phyloP scores from a whole-genome alignment of 2,329 filamentous ascomycete species.

The Sporothrix dimorphospora region DNA sequence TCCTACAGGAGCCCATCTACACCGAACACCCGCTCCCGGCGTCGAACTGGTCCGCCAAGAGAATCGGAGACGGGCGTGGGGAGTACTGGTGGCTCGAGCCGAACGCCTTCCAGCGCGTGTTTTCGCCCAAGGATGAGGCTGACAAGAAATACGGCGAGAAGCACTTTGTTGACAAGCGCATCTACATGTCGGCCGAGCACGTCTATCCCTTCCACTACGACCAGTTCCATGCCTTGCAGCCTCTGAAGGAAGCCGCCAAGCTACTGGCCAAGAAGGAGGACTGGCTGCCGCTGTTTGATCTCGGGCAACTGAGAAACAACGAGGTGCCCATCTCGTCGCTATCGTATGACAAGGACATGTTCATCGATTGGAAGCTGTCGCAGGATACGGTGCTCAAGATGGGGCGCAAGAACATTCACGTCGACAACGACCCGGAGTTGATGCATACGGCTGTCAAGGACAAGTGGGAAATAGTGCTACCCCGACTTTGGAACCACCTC shows the following conservation, averaged over 20 bases:
- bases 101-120: neutral
- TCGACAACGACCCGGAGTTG: neutral
- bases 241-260: slow-evolving; percentile 25
- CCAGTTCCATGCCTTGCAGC: slow-evolving; percentile 30
- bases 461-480: slow-evolving; percentile 2
- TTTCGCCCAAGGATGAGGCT: neutral
- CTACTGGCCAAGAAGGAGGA: slow-evolving; percentile 25
- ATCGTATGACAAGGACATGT: slow-evolving; percentile 32
- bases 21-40: slow-evolving; percentile 8
- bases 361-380: slow-evolving; percentile 13
- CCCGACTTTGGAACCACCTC: neutral
- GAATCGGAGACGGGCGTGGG: neutral
- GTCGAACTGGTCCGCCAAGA: slow-evolving; percentile 32
- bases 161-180: neutral
- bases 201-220: slow-evolving; percentile 36
- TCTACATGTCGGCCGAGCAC: slow-evolving; percentile 37
- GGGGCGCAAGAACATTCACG: neutral
- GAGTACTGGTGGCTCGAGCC: slow-evolving; percentile 33
- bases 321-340: slow-evolving; percentile 30
- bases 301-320: slow-evolving; percentile 27
- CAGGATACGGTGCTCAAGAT: neutral
- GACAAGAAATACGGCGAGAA: neutral
- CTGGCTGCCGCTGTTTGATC: slow-evolving; percentile 31
- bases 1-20: slow-evolving; percentile 37
- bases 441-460: slow-evolving; percentile 33